These are phyloP conservation scores for Jatropha curcas DNA, from an alignment of 345 rosid species.

Conservation along the genomic window DNA sequence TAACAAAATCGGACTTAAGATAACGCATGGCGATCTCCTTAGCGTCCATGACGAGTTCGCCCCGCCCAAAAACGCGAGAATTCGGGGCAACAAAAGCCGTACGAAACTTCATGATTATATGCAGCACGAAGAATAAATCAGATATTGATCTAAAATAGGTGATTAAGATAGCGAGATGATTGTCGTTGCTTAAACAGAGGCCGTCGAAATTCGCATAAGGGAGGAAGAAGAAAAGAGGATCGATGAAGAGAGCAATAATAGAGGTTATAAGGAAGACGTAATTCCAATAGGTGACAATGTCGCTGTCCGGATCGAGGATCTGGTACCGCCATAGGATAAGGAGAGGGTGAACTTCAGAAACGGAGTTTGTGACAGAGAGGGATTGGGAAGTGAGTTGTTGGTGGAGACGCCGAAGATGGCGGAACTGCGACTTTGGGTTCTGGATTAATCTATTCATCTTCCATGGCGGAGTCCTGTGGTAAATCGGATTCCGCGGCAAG, in stretches of 20 bases:
- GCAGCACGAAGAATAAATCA: slow-evolving; percentile 64
- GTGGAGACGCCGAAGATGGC: slow-evolving; percentile 41
- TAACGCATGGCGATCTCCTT: slow-evolving; percentile 66
- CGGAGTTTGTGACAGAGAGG: slow-evolving; percentile 1
- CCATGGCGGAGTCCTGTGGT: slow-evolving; percentile 12
- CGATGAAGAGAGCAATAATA: slow-evolving; percentile 81
- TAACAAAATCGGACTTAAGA: slow-evolving; percentile 62
- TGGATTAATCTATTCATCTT: slow-evolving; percentile 20
- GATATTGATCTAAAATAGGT: slow-evolving; percentile 65
- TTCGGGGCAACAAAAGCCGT: slow-evolving; percentile 77
- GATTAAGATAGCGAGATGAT: slow-evolving; percentile 46
- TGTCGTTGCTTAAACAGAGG: slow-evolving; percentile 52
- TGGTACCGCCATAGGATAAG: slow-evolving; percentile 75
- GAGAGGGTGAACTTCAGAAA: slow-evolving; percentile 29
- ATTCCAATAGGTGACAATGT: slow-evolving; percentile 78
- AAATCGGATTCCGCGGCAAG: background rate
- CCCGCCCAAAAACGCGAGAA: slow-evolving; percentile 77
- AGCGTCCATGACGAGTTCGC: slow-evolving; percentile 87
- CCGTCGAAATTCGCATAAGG: slow-evolving; percentile 44
- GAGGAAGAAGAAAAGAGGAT: slow-evolving; percentile 77
- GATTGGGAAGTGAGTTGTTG: slow-evolving; percentile 19
- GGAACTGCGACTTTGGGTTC: slow-evolving; percentile 26
- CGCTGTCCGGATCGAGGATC: slow-evolving; percentile 91
- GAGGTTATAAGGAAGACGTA: slow-evolving; percentile 74
- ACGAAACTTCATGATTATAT: slow-evolving; percentile 75